phyloP scores from a whole-genome alignment of 116 monocot genomes.

The Phalaenopsis hybrid region DNA sequence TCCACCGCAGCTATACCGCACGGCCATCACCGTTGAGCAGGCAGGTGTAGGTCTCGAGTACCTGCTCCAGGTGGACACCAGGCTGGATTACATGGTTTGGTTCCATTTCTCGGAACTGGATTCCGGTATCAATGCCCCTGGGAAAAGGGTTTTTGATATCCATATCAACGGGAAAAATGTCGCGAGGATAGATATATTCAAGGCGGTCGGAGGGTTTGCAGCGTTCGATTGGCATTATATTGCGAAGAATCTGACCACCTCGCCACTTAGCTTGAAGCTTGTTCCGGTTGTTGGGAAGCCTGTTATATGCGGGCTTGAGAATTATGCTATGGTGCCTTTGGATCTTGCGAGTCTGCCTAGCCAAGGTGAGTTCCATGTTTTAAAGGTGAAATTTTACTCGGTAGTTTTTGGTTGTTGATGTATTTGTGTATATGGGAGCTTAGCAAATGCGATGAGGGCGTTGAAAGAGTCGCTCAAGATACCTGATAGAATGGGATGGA shows the following conservation, averaged over 20 bases:
- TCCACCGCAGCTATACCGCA: constrained; percentile 57
- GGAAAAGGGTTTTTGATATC: constrained; percentile 86
- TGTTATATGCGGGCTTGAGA: constrained; percentile 76
- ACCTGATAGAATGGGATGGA: constrained; percentile 98
- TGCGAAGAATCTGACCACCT: constrained; percentile 52
- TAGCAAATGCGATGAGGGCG: constrained; percentile 63
- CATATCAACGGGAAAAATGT: constrained; percentile 40
- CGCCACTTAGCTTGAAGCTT: constrained; percentile 60
- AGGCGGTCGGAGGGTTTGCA: constrained; percentile 64
- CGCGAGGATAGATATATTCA: constrained; percentile 65
- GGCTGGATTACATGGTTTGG: constrained; percentile 84
- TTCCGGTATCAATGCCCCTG: constrained; percentile 38
- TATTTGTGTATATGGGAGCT: neutral
- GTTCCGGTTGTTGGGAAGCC: constrained; percentile 68
- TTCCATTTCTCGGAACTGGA: constrained; percentile 97
- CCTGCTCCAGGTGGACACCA: constrained; percentile 63
- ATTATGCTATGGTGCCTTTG: constrained; percentile 83
- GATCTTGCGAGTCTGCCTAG: constrained; percentile 53
- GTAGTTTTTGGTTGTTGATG: neutral
- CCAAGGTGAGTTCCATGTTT: constrained; percentile 45
- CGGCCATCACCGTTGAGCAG: constrained; percentile 47
- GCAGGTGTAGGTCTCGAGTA: constrained; percentile 46
- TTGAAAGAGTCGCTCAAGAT: constrained; percentile 77
- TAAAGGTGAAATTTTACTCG: neutral
- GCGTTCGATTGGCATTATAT: constrained; percentile 75